phyloP scores from a whole-genome alignment of 192 early-diverging fungal genomes.

The Powellomyces hirtus region DNA sequence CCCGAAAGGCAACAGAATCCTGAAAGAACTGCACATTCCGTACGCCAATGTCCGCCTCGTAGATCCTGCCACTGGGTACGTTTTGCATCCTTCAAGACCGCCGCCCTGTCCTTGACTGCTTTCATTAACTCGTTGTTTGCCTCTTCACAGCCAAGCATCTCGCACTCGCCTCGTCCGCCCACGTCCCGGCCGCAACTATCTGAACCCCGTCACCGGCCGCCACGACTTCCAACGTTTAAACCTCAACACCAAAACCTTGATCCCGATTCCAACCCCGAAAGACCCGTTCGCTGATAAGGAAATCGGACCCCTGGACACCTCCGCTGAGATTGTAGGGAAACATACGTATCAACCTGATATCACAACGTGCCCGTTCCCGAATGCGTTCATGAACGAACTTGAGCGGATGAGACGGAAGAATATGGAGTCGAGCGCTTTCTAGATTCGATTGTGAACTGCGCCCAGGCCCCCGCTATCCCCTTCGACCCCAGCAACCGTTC shows the following conservation, averaged over 20 bases:
- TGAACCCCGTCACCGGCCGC: conserved; percentile 1
- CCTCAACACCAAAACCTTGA: conserved; percentile 12
- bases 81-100: too few species aligned
- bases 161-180: background rate
- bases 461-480: too few species aligned
- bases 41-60: conserved; percentile 68
- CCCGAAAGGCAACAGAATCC: conserved; percentile 52
- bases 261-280: conserved; percentile 37
- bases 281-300: conserved; percentile 28
- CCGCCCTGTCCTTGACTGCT: too few species aligned
- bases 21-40: conserved; percentile 68
- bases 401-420: conserved; percentile 42
- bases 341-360: conserved; percentile 34
- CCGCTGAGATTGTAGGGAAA: conserved; percentile 16
- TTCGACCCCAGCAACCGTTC: too few species aligned
- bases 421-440: conserved; percentile 30
- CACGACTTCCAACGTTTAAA: background rate
- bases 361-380: conserved; percentile 39
- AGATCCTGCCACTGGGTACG: conserved; percentile 52
- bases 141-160: too few species aligned
- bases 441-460: too few species aligned
- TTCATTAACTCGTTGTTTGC: too few species aligned
- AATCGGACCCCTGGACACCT: conserved; percentile 35
- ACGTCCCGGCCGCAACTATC: background rate
- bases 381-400: conserved; percentile 49